phyloP scores from a whole-genome alignment of 805 yeast species.

The Starmerella apicola region DNA sequence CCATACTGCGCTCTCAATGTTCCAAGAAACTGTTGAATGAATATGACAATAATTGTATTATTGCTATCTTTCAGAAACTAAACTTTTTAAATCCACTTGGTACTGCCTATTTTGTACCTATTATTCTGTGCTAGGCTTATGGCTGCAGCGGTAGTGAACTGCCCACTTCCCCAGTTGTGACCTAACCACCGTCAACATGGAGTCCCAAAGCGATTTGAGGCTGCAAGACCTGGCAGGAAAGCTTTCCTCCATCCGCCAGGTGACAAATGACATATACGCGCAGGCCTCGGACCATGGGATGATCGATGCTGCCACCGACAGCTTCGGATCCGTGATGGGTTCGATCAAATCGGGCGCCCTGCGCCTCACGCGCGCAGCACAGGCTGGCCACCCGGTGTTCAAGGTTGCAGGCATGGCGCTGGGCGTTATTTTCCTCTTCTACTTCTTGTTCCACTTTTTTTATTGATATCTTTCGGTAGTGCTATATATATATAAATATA shows the following conservation, averaged over 20 bases:
- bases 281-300: conserved; percentile 42
- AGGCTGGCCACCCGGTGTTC: conserved; percentile 47
- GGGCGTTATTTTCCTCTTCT: conserved; percentile 42
- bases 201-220: conserved; percentile 45
- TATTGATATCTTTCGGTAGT: conserved; percentile 19
- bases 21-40: too few relatives aligned
- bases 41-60: too few relatives aligned
- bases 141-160: too few relatives aligned
- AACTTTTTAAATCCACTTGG: too few relatives aligned
- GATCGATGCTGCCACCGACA: conserved; percentile 35
- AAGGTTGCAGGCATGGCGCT: conserved; percentile 48
- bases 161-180: too few relatives aligned
- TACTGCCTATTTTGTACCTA: too few relatives aligned
- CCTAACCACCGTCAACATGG: too few relatives aligned
- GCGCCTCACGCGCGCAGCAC: conserved; percentile 43
- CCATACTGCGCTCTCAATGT: too few relatives aligned
- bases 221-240: conserved; percentile 54
- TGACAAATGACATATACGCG: conserved; percentile 55
- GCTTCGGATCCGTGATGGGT: conserved; percentile 38
- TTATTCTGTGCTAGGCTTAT: too few relatives aligned
- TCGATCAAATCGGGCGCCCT: conserved; percentile 41
- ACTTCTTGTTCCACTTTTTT: conserved; percentile 41
- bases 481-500: too few relatives aligned
- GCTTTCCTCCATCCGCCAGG: conserved; percentile 47
- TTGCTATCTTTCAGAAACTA: too few relatives aligned